A percentile compares a stretch with the other conserved stretches of the same genome.
phyloP scores from a whole-genome alignment of 805 yeast genomes.

The Martiniozyma abietophila region DNA sequence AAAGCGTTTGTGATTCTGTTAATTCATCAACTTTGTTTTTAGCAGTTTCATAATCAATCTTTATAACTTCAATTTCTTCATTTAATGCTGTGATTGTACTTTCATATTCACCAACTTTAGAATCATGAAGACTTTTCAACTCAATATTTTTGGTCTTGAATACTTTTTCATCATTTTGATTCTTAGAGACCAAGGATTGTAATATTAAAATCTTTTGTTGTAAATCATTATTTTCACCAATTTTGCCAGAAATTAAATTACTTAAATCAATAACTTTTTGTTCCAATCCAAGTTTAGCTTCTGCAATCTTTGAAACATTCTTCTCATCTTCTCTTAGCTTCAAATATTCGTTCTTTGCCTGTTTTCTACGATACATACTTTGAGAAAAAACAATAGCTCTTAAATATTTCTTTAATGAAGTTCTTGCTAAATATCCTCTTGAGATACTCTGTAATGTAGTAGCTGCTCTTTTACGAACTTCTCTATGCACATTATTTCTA shows the following conservation, averaged over 20 bases:
- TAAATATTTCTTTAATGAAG: conserved; percentile 34
- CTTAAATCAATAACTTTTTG: conserved; percentile 97
- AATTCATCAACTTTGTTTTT: conserved; percentile 51
- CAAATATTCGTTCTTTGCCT: conserved; percentile 58
- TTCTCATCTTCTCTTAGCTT: conserved; percentile 78
- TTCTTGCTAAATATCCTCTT: conserved; percentile 62
- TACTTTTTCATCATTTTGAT: conserved; percentile 41
- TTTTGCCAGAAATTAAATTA: conserved; percentile 68
- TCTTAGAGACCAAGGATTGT: conserved; percentile 43
- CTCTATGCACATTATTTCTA: conserved; percentile 41
- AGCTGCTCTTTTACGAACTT: conserved; percentile 56
- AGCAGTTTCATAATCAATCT: conserved; percentile 48
- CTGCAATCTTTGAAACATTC: conserved; percentile 81
- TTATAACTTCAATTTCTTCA: conserved; percentile 45
- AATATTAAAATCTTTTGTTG: conserved; percentile 50
- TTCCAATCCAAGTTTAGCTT: conserved; percentile 87
- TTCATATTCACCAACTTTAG: conserved; percentile 38
- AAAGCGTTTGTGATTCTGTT: conserved; percentile 48
- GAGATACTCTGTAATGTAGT: conserved; percentile 60
- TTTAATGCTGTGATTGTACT: conserved; percentile 41
- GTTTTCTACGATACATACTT: conserved; percentile 63
- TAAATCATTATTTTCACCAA: conserved; percentile 72
- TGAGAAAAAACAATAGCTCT: conserved; percentile 65
- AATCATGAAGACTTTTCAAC: conserved; percentile 36
- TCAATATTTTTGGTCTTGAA: conserved; percentile 48